Evolutionary conservation across 2,329 filamentous ascomycete genomes (phyloP).

Genomic region (Penicillium sp.): DNA sequence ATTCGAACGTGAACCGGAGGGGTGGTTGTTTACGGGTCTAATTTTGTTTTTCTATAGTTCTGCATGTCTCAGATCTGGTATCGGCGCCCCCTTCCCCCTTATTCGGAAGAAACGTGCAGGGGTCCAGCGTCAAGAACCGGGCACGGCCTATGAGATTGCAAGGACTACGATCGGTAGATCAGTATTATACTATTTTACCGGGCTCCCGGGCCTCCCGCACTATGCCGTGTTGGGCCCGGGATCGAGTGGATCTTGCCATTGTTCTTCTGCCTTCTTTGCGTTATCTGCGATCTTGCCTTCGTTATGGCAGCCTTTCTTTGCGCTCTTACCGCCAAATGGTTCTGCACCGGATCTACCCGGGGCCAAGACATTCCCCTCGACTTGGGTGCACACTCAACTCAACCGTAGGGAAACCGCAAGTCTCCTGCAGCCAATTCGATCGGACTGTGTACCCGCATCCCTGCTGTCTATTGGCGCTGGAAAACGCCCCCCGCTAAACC

Average conservation of each 20-base stretch:
- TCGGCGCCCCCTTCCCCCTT: not conserved
- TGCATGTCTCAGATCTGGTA: not conserved
- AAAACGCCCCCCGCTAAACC: not conserved
- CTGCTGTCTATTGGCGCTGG: not conserved
- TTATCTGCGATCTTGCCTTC: not conserved
- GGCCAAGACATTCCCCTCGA: too few species aligned
- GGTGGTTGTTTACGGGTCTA: not conserved
- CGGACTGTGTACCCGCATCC: too few species aligned
- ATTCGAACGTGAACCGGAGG: not conserved
- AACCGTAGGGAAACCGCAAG: not conserved
- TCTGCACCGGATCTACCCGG: too few species aligned
- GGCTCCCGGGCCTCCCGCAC: conserved; percentile 13
- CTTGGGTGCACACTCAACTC: too few species aligned
- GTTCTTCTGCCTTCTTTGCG: not conserved
- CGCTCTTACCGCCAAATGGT: too few species aligned
- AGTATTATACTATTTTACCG: conserved; percentile 8
- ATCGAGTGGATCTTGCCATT: conserved; percentile 4
- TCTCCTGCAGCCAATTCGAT: too few species aligned
- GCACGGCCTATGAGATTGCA: conserved; percentile 6
- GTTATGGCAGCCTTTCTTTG: not conserved
- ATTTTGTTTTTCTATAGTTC: not conserved
- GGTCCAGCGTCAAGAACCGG: not conserved
- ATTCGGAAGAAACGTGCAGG: not conserved
- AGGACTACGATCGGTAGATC: conserved; percentile 14
- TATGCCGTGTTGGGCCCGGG: conserved; percentile 1